Evolutionary conservation across 1,139 yeast genomes (phyloP), one percentile per base, ranked within the genome.

Genomic region (Taiozyma sp.): DNA sequence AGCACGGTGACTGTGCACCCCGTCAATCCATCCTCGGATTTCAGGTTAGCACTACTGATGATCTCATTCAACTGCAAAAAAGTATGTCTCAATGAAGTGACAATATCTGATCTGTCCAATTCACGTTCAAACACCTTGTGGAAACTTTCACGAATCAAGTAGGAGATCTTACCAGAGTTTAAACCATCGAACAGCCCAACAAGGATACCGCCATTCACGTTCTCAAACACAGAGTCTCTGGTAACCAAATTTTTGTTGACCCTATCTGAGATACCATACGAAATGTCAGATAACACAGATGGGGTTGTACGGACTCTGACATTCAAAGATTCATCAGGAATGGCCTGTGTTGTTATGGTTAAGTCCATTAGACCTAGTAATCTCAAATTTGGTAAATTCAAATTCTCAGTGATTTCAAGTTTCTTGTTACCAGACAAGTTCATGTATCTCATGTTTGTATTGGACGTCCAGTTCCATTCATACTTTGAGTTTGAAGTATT

Each of bases 381-480:
- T 57, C 80, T 81, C 57, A 93, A 72, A 43, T 87, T 77, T 51
- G 86, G 84, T 63, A 95, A 72, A 19, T 89, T 78, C 57, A 93
- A 83, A 63, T 90, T 91, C 61, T 93, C 95, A 73, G 54, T 81
- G 60, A 93, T 90, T 65, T 93, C 99, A 57, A 95, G 82, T 56
- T 97, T 78, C 64, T 87, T 86, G 65, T 95, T 95, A 43, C 98
- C 98, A 0, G 97, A 89, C 56, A 95, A 84, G 66, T 92, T 93
- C 65, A 95, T 78, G 62, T 87, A 91, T 59, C 77, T 81, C 66
- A 95, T 75, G 46, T 84, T 83, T 51, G 78, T 74, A 65, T 93
- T 95, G 75, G 84, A 84, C 62, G 87, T 86, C 99, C 99, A 95
- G 68, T 90, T 93, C 98, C 98, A 93, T 67, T 93, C 99, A 65